A percentile compares a stretch with the other conserved stretches of the same genome.
Evolutionary conservation across 371 early-diverging fungal species (phyloP).

Genomic region (Blakeslea trispora): DNA sequence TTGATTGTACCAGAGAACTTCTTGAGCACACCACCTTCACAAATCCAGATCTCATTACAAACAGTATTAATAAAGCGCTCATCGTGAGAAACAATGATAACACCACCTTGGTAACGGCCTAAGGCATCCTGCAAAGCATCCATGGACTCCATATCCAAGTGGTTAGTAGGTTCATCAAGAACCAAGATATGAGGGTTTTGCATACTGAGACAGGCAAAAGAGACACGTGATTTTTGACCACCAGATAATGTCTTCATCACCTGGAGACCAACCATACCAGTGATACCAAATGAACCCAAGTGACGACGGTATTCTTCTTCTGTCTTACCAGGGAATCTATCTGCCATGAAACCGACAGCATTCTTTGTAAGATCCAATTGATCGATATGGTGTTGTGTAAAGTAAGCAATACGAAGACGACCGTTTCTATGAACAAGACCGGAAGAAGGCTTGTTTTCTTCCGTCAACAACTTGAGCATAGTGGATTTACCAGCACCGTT

Average conservation of each 20-base stretch:
- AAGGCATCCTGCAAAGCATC: slow-evolving; percentile 87
- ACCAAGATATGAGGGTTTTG: slow-evolving; percentile 94
- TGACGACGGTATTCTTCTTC: slow-evolving; percentile 96
- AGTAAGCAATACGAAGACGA: slow-evolving; percentile 93
- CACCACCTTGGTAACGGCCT: slow-evolving; percentile 83
- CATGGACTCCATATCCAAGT: slow-evolving; percentile 91
- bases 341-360: slow-evolving; percentile 88
- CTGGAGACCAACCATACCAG: slow-evolving; percentile 94
- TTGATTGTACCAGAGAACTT: slow-evolving; percentile 67
- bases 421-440: slow-evolving; percentile 91
- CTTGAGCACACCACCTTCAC: slow-evolving; percentile 62
- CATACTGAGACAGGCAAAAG: slow-evolving; percentile 94
- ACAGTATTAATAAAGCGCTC: slow-evolving; percentile 86
- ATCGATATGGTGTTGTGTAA: slow-evolving; percentile 98
- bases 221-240: slow-evolving; percentile 97
- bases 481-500: slow-evolving; percentile 91
- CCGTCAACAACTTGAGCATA: slow-evolving; percentile 89
- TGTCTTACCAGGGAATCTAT: slow-evolving; percentile 84
- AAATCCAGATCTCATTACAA: slow-evolving; percentile 91
- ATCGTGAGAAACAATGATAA: slow-evolving; percentile 94
- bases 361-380: slow-evolving; percentile 85
- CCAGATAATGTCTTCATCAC: slow-evolving; percentile 95
- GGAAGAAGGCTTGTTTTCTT: slow-evolving; percentile 70
- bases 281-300: slow-evolving; percentile 93
- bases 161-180: slow-evolving; percentile 95